Conservation (phyloP, 371 early-diverging fungal genomes). For the Mortierella sp. region DNA sequence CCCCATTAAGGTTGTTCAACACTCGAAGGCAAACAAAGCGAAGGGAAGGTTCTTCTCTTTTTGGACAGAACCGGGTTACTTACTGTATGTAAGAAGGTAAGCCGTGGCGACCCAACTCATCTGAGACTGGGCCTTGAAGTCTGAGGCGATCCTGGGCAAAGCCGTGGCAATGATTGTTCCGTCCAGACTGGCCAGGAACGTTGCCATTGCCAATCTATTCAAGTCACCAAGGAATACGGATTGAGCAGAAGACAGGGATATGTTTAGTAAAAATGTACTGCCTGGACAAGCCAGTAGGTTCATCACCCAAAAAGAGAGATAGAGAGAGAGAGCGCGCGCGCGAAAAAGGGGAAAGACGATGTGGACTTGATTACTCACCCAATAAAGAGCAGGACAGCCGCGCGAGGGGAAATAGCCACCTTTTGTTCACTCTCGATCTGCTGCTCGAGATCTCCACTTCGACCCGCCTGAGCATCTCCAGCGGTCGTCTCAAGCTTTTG, state of each 20-base stretch:
- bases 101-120: conserved; percentile 76
- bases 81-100: conserved; percentile 55
- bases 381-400: conserved; percentile 42
- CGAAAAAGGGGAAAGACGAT: not conserved
- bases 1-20: too few relatives aligned
- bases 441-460: conserved; percentile 19
- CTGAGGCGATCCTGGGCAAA: conserved; percentile 75
- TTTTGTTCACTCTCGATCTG: conserved; percentile 4
- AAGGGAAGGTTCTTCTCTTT: too few relatives aligned
- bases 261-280: too few relatives aligned
- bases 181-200: conserved; percentile 83
- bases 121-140: conserved; percentile 68
- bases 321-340: too few relatives aligned
- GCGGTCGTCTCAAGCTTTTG: too few relatives aligned
- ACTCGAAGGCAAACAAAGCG: too few relatives aligned
- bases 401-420: conserved; percentile 15
- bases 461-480: not conserved
- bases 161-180: conserved; percentile 85
- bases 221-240: not conserved
- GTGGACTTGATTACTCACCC: conserved; percentile 24
- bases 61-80: not conserved
- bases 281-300: too few relatives aligned
- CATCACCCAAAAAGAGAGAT: too few relatives aligned
- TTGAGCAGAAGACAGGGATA: not conserved
- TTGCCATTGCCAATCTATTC: conserved; percentile 63